Evolutionary conservation across 495 filamentous ascomycete genomes (phyloP), one percentile per base, ranked within the genome.

Genomic region (Hapsidospora chrysogenum): DNA sequence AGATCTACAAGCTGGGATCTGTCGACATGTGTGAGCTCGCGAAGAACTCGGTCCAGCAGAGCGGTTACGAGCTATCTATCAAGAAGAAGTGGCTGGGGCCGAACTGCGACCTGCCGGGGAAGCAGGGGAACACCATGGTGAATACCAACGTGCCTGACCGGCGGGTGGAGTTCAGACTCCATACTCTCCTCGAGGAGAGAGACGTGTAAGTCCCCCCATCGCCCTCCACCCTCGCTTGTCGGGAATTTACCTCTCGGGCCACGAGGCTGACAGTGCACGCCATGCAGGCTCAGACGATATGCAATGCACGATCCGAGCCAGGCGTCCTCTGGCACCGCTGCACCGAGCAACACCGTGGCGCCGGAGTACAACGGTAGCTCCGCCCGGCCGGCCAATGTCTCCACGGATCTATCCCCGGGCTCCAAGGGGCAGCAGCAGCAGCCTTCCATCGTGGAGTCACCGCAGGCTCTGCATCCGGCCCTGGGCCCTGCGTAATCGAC

Each of bases 21-120:
- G 87, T 95, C 4, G 89, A 97, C 52, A 97, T 97, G 89, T 96
- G 92, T 49, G 89, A 97, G 58, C 62, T 97, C 22, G 89, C 89
- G 3, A 92, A 87, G 56, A 85, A 95, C 55, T 93, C 84, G 10
- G 89, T 97, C 21, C 68, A 72, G 43, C 89, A 97, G 50, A 92
- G 84, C 53, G 89, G 89, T 14, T 97, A 93, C 46, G 89, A 97
- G 52, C 66, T 78, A 47, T 66, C 72, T 13, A 53, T 96, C 42
- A 97, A 95, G 59, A 74, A 81, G 41, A 70, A 80, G 51, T 97
- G 87, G 86, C 63, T 97, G 5, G 89, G 89, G 2, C 58, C 64
- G 11, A 68, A 75, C 37, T 94, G 75, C 50, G 57, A 78, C 42
- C 45, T 74, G 14, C 75, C 78, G 0, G 89, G 89, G 6, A 69